Conservation (phyloP, 169 alveolate species). For the Plasmodium chabaudi region DNA sequence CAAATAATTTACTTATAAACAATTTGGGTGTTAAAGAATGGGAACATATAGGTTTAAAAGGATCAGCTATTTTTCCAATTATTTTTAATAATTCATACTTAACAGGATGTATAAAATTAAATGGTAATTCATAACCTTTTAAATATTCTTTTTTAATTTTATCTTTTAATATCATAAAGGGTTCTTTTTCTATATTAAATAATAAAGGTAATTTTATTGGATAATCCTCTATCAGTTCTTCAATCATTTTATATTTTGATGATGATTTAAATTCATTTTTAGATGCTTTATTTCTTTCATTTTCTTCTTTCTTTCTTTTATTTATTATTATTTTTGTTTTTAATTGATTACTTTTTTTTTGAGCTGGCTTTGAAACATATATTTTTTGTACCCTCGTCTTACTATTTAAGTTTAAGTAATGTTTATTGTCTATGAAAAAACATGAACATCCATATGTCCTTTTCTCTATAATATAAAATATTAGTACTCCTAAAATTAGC, state of each 20-base stretch:
- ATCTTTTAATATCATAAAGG: slow-evolving; percentile 62
- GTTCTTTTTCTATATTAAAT: slow-evolving; percentile 12
- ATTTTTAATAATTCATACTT: slow-evolving; percentile 82
- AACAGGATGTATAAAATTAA: slow-evolving; percentile 77
- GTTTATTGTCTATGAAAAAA: not conserved
- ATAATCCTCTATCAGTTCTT: slow-evolving; percentile 53
- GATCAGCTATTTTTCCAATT: slow-evolving; percentile 86
- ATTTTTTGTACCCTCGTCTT: not conserved
- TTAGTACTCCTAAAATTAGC: too few species aligned
- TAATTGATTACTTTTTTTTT: slow-evolving; percentile 62
- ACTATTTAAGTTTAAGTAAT: not conserved
- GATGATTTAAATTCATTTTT: slow-evolving; percentile 32
- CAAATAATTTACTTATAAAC: slow-evolving; percentile 79
- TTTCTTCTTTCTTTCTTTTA: slow-evolving; percentile 71
- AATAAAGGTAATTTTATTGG: slow-evolving; percentile 28
- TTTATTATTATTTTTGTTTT: slow-evolving; percentile 60
- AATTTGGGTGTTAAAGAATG: slow-evolving; percentile 82
- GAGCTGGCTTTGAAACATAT: slow-evolving; percentile 71
- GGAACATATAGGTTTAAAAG: slow-evolving; percentile 79
- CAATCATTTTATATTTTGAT: slow-evolving; percentile 53
- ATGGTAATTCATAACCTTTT: slow-evolving; percentile 84
- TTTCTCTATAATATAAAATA: too few species aligned
- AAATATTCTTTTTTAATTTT: slow-evolving; percentile 76
- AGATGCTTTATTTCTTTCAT: slow-evolving; percentile 13
- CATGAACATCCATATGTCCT: not conserved